These are phyloP conservation scores for Arthrobotrys conoides DNA, from an alignment of 2,329 filamentous ascomycete genomes.

Conservation along the genomic window DNA sequence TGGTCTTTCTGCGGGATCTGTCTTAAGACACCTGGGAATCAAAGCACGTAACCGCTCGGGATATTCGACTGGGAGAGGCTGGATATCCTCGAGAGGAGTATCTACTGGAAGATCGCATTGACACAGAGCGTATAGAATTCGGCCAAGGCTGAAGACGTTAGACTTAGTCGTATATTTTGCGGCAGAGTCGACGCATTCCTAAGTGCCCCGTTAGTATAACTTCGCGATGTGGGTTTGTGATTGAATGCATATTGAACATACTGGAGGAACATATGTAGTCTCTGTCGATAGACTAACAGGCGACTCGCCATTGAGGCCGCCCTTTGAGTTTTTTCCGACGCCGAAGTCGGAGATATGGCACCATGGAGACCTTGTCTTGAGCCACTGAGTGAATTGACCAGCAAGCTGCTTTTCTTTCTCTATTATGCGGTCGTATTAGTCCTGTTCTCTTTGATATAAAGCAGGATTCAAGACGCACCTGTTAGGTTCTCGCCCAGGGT, in stretches of 20 bases:
- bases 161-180: slow-evolving; percentile 57
- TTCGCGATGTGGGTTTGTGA: neutral
- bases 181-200: slow-evolving; percentile 45
- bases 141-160: slow-evolving; percentile 58
- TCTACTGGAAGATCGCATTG: slow-evolving; percentile 59
- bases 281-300: slow-evolving; percentile 54
- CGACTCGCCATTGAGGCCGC: slow-evolving; percentile 49
- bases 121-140: slow-evolving; percentile 52
- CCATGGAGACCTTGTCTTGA: slow-evolving; percentile 56
- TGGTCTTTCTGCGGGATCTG: slow-evolving; percentile 49
- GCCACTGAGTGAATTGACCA: slow-evolving; percentile 56
- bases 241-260: slow-evolving; percentile 26
- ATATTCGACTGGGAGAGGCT: slow-evolving; percentile 57
- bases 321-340: slow-evolving; percentile 58
- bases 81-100: slow-evolving; percentile 46
- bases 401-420: slow-evolving; percentile 60
- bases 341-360: slow-evolving; percentile 60
- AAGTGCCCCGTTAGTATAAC: neutral
- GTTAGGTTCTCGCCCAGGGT: slow-evolving; percentile 55
- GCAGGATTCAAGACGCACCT: slow-evolving; percentile 22
- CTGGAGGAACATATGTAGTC: slow-evolving; percentile 55
- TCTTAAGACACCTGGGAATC: slow-evolving; percentile 58
- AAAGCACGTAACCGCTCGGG: slow-evolving; percentile 50
- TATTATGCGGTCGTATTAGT: slow-evolving; percentile 18
- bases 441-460: neutral